Evolutionary conservation across 495 filamentous ascomycete species (phyloP).

Genomic region (Penicillium crystallinum): DNA sequence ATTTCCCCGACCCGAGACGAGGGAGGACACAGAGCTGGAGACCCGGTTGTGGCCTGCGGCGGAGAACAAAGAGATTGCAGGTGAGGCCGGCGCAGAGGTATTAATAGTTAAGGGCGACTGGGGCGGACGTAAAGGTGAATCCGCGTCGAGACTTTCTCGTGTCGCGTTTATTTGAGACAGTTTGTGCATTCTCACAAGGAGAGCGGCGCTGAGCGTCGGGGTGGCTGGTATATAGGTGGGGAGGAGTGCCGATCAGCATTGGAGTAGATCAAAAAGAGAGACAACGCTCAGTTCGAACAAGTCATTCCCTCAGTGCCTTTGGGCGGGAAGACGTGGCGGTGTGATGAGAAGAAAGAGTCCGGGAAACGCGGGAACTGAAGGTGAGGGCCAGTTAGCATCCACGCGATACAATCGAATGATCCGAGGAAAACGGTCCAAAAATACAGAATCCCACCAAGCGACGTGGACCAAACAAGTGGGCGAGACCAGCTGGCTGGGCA

Average conservation of each 20-base stretch:
- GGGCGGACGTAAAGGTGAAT: conserved; percentile 14
- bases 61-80: conserved; percentile 40
- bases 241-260: conserved; percentile 14
- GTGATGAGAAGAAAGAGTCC: conserved; percentile 13
- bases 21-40: conserved; percentile 57
- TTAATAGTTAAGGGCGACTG: conserved; percentile 32
- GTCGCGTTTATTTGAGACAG: conserved; percentile 16
- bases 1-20: conserved; percentile 50
- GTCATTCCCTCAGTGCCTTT: conserved; percentile 6
- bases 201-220: conserved; percentile 13
- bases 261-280: conserved; percentile 5
- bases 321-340: conserved; percentile 18
- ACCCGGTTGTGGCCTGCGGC: conserved; percentile 36
- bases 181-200: conserved; percentile 17
- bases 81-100: conserved; percentile 42
- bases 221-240: conserved; percentile 6
- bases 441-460: conserved; percentile 1
- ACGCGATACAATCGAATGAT: not conserved
- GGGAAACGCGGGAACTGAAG: conserved; percentile 8
- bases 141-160: conserved; percentile 20
- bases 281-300: conserved; percentile 10
- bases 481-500: conserved; percentile 23
- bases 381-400: conserved; percentile 6
- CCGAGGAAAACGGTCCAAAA: not conserved
- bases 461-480: conserved; percentile 18